Percentiles rank a stretch among this genome's conserved stretches.
phyloP scores from a whole-genome alignment of 495 filamentous ascomycete species.

The Pseudoneurospora amorphoporcata region DNA sequence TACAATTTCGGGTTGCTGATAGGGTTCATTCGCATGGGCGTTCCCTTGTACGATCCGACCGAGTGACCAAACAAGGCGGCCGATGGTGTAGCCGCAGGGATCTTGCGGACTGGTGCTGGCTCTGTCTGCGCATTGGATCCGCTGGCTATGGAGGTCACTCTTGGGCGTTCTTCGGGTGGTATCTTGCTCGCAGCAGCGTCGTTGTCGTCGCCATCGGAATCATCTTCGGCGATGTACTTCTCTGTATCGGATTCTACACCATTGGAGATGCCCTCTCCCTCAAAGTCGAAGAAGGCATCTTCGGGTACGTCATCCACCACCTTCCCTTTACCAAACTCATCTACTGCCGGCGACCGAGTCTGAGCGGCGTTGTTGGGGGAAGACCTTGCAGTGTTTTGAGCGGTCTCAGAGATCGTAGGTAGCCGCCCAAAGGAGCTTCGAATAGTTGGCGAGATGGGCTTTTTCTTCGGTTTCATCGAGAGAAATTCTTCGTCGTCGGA shows the following conservation, averaged over 20 bases:
- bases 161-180: not conserved
- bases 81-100: conserved; percentile 16
- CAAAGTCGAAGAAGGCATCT: conserved; percentile 19
- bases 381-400: not conserved
- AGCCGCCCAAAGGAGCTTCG: conserved; percentile 4
- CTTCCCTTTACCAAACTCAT: not conserved
- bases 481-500: conserved; percentile 23
- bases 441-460: conserved; percentile 7
- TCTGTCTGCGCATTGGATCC: not conserved
- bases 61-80: conserved; percentile 18
- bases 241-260: not conserved
- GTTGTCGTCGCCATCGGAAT: conserved; percentile 14
- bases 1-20: conserved; percentile 32
- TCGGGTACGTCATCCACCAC: conserved; percentile 7
- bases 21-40: conserved; percentile 17
- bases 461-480: conserved; percentile 19
- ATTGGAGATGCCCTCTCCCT: conserved; percentile 6
- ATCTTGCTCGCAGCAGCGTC: conserved; percentile 1
- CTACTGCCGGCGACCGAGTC: not conserved
- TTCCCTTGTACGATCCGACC: conserved; percentile 36
- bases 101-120: not conserved
- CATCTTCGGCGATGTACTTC: conserved; percentile 13
- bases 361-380: not conserved
- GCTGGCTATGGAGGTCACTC: not conserved
- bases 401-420: conserved; percentile 6